Evolutionary conservation across 2,329 filamentous ascomycete species (phyloP), one percentile per base, ranked within the genome.

Genomic region (Colletotrichum scovillei): DNA sequence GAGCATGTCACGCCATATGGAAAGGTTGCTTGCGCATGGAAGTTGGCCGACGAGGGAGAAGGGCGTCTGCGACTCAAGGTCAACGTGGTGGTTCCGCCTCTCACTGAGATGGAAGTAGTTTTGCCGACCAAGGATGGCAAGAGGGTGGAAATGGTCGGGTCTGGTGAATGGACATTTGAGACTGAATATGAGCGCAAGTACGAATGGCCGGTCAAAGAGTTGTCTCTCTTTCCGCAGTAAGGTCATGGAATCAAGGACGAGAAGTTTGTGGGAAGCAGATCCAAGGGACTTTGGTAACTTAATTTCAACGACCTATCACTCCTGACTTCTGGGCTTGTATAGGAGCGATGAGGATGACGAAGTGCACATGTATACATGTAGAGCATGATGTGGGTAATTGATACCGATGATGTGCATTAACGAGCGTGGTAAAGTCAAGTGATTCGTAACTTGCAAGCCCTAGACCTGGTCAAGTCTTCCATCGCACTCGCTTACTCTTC

Each of bases 61-160:
- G n/a, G 53, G 6, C 42, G 11, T 3, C 28, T 30, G 26, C 24
- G 49, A 28, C 28, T 75, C 2, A 65, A 55, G 55, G 24, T 74
- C 8, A 38, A 75, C 7, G 64, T 75, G 5, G 42, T 53, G 1
- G 74, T 75, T 16, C 74, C 71, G n/a, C 62, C 58, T 12, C 24
- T 62, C 6, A 72, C 72, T 11, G 65, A 67, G 55, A 66, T 69
- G 55, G 72, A 75, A 65, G 64, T 74, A 6, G 56, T 74, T 14
- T 32, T 75, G 28, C 74, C 68, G 4, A 52, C n/a, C 2, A 63
- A 28, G 0, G 49, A 62, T n/a, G 69, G 65, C 16, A 24, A 52
- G 5, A 66, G n/a, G 7, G 16, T 42, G 1, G 57, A 74, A 9
- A 2, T 64, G 9, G 62, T 75, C 0, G 64, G 62, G 3, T 53